phyloP scores from a whole-genome alignment of 805 yeast genomes.

The Metschnikowia orientalis region DNA sequence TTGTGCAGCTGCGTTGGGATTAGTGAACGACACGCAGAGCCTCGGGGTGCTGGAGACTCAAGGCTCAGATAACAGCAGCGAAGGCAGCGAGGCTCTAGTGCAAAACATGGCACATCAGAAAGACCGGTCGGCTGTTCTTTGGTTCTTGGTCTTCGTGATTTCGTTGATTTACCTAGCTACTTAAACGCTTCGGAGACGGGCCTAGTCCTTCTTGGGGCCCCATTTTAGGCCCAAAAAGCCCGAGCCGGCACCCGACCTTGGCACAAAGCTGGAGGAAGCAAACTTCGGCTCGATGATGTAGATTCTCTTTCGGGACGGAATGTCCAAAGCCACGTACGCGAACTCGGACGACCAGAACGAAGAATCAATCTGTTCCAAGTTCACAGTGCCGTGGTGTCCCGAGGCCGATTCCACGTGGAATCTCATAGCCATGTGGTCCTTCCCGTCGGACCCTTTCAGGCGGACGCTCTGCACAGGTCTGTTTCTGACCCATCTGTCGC shows the following conservation, averaged over 20 bases:
- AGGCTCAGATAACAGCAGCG: too few species aligned
- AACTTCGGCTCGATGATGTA: slow-evolving; percentile 63
- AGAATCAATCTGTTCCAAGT: slow-evolving; percentile 74
- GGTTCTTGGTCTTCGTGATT: slow-evolving; percentile 7
- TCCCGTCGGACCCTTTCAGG: slow-evolving; percentile 67
- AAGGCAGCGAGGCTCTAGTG: too few species aligned
- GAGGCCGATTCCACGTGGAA: slow-evolving; percentile 76
- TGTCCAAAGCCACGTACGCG: slow-evolving; percentile 69
- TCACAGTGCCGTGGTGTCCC: slow-evolving; percentile 62
- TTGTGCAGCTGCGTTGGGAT: slow-evolving; percentile 15
- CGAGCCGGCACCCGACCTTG: slow-evolving; percentile 30
- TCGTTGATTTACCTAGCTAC: slow-evolving; percentile 13
- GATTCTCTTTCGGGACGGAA: slow-evolving; percentile 63
- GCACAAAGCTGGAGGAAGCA: slow-evolving; percentile 42
- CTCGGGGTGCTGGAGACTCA: neutral
- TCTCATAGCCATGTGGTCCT: slow-evolving; percentile 77
- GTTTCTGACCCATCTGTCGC: slow-evolving; percentile 82
- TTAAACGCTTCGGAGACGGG: slow-evolving; percentile 10
- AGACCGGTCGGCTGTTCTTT: slow-evolving; percentile 9
- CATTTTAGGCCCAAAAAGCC: slow-evolving; percentile 81
- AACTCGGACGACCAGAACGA: slow-evolving; percentile 64
- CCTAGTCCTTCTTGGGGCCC: slow-evolving; percentile 66
- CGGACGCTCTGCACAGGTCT: slow-evolving; percentile 74
- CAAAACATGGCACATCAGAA: too few species aligned
- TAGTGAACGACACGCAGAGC: neutral